phyloP scores from a whole-genome alignment of 108 stramenopile species.

The Nitzschia sp. region DNA sequence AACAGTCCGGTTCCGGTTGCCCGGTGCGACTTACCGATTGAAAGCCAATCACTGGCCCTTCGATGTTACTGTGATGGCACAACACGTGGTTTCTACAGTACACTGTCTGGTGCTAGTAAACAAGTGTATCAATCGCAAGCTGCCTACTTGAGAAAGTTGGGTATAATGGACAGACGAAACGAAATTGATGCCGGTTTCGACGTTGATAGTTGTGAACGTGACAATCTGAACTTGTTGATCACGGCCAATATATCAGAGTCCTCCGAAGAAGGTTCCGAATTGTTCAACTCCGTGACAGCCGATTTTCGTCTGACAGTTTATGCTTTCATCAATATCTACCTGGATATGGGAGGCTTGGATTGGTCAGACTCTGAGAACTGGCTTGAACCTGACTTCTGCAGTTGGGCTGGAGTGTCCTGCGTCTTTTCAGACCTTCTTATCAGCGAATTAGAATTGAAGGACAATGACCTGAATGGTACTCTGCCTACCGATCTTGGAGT shows the following conservation, averaged over 20 bases:
- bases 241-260: slow-evolving; percentile 7
- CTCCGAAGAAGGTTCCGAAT: neutral
- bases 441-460: neutral
- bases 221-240: slow-evolving; percentile 10
- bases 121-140: neutral
- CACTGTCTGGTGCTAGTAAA: neutral
- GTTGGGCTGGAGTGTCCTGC: neutral
- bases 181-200: neutral
- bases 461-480: slow-evolving; percentile 3
- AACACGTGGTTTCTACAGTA: neutral
- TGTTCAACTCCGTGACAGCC: neutral
- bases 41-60: neutral
- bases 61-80: neutral
- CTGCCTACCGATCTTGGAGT: slow-evolving; percentile 3
- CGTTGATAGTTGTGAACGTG: neutral
- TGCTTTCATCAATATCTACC: slow-evolving; percentile 6
- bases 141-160: neutral
- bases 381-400: slow-evolving; percentile 1
- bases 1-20: neutral
- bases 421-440: neutral
- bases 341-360: slow-evolving; percentile 10
- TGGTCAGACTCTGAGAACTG: slow-evolving; percentile 6
- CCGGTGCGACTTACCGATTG: neutral
- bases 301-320: slow-evolving; percentile 1
- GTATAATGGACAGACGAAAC: too few relatives aligned